Evolutionary conservation across 2,329 filamentous ascomycete species (phyloP).

Genomic region (Penicillium corylophilum): DNA sequence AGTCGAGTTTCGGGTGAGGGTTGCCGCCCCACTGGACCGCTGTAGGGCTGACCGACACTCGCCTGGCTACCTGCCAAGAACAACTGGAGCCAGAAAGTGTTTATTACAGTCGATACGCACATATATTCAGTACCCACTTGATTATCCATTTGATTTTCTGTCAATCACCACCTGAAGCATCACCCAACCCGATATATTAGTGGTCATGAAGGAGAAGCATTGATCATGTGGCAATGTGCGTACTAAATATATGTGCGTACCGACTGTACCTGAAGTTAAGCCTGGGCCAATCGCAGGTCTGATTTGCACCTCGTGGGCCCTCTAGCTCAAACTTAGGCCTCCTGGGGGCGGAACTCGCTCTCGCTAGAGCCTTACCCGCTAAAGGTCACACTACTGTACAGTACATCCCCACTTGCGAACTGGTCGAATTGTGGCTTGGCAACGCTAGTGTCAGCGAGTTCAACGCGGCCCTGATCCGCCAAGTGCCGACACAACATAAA

Average conservation of each 20-base stretch:
- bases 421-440: neutral
- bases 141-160: no score
- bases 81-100: neutral
- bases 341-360: neutral
- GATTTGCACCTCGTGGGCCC: neutral
- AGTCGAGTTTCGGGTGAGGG: neutral
- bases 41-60: neutral
- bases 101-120: no score
- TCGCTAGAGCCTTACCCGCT: neutral
- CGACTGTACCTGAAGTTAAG: no score
- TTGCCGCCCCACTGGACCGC: neutral
- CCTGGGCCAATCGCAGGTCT: neutral
- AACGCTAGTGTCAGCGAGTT: neutral
- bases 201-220: no score
- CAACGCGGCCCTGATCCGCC: neutral
- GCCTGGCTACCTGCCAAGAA: neutral
- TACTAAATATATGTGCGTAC: no score
- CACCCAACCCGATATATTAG: no score
- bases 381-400: neutral
- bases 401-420: neutral
- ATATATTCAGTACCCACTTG: no score
- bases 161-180: no score
- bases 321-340: neutral
- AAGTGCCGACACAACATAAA: neutral
- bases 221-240: no score